Evolutionary conservation across 192 early-diverging fungal species (phyloP).

Genomic region (Coemansia sp.): DNA sequence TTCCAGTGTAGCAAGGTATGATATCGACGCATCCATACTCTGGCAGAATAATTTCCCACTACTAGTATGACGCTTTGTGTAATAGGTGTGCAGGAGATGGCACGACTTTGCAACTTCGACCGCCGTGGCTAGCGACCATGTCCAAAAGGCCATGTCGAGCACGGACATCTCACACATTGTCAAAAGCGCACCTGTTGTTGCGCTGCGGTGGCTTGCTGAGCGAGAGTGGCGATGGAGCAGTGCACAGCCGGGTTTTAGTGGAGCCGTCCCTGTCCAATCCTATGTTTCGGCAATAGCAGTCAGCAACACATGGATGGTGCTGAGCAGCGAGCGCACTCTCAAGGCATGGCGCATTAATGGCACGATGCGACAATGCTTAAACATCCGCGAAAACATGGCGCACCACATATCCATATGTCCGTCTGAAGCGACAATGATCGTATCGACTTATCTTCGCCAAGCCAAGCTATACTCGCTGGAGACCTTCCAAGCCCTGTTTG

Average conservation of each 20-base stretch:
- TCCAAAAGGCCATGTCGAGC: not conserved
- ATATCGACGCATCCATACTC: not conserved
- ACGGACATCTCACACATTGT: not conserved
- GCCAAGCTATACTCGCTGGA: conserved; percentile 6
- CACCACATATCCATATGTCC: conserved; percentile 19
- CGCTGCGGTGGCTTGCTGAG: conserved; percentile 11
- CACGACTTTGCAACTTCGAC: conserved; percentile 5
- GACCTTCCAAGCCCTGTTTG: conserved; percentile 2
- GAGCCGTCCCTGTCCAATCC: not conserved
- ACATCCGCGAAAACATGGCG: conserved; percentile 1
- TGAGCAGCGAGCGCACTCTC: conserved; percentile 4
- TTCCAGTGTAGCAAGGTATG: not conserved
- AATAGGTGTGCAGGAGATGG: conserved; percentile 13
- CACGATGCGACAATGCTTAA: not conserved
- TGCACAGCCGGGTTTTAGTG: conserved; percentile 5
- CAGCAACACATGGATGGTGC: conserved; percentile 8
- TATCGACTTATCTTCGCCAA: conserved; percentile 18
- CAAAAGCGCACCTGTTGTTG: not conserved
- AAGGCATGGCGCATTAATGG: conserved; percentile 3
- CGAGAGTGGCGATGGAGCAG: conserved; percentile 15
- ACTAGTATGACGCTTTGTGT: not conserved
- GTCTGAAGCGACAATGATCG: conserved; percentile 6
- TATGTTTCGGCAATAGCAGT: conserved; percentile 6
- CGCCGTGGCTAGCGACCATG: conserved; percentile 1
- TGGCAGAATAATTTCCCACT: too few relatives aligned